Conservation (phyloP, 108 stramenopile species). For the Cylindrotheca fusiformis region DNA sequence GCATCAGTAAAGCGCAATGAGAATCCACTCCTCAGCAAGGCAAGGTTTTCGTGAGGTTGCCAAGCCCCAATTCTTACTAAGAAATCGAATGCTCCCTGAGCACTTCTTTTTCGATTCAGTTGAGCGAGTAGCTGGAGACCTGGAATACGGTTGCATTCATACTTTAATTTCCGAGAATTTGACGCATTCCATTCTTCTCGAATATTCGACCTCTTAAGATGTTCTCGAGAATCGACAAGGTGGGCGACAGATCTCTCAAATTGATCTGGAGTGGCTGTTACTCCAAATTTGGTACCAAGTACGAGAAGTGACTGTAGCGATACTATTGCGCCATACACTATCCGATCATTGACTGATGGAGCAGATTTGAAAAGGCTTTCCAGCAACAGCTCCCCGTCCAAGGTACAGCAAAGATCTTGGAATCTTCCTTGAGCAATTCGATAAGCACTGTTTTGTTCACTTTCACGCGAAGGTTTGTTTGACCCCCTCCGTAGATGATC, state of each 20-base stretch:
- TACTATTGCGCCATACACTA: conserved; percentile 48
- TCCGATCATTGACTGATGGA: conserved; percentile 1
- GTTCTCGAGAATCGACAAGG: conserved; percentile 22
- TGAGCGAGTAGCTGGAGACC: conserved; percentile 48
- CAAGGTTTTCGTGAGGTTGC: conserved; percentile 53
- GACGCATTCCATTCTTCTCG: conserved; percentile 5
- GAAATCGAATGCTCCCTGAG: conserved; percentile 70
- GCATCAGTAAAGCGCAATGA: conserved; percentile 49
- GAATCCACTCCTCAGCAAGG: conserved; percentile 74
- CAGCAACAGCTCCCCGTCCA: conserved; percentile 33
- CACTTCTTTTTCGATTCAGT: conserved; percentile 48
- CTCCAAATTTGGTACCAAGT: conserved; percentile 58
- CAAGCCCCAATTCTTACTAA: conserved; percentile 60
- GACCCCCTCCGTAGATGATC: no score
- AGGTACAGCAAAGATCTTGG: conserved; percentile 42
- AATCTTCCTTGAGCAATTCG: conserved; percentile 41
- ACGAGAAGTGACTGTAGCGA: conserved; percentile 63
- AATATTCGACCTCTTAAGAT: neutral
- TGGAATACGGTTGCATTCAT: conserved; percentile 27
- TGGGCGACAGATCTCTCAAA: conserved; percentile 50
- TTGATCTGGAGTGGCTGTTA: conserved; percentile 51
- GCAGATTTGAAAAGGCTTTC: conserved; percentile 43
- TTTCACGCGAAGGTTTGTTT: no score
- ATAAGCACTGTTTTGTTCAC: no score
- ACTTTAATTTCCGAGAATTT: conserved; percentile 50